These are phyloP conservation scores for Dictyostelium intermedium DNA, from an alignment of 78 protist genomes.

Conservation along the genomic window DNA sequence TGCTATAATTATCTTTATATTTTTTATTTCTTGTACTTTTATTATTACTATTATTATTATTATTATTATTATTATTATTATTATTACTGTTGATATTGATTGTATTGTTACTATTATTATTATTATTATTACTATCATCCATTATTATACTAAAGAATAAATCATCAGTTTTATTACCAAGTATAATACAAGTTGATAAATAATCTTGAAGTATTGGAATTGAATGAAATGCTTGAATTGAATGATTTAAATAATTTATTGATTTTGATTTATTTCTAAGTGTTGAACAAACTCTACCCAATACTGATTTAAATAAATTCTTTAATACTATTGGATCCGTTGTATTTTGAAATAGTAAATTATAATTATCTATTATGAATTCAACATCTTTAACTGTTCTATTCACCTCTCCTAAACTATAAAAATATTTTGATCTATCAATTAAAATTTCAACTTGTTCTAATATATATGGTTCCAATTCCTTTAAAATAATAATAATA, in stretches of 20 bases:
- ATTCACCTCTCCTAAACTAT: neutral
- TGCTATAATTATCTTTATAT: neutral
- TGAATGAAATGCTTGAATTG: neutral
- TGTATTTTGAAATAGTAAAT: neutral
- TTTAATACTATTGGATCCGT: neutral
- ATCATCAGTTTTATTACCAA: conserved; percentile 8
- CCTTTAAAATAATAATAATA: neutral
- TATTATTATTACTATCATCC: neutral
- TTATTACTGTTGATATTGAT: neutral
- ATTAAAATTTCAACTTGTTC: neutral
- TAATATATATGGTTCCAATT: neutral
- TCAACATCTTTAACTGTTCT: neutral
- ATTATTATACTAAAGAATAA: conserved; percentile 1
- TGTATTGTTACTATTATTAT: neutral
- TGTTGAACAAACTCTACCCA: conserved; percentile 1
- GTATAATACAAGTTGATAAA: neutral
- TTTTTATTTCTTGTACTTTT: neutral
- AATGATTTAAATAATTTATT: neutral
- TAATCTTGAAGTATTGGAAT: neutral
- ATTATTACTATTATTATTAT: too few species aligned
- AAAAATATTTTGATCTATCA: conserved; percentile 5
- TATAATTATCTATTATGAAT: conserved; percentile 4
- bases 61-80: neutral
- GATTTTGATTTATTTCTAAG: neutral
- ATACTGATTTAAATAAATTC: neutral